A percentile compares a stretch with the other conserved stretches of the same genome.
phyloP scores from a whole-genome alignment of 306 rosid genomes.

The Dryas drummondii region DNA sequence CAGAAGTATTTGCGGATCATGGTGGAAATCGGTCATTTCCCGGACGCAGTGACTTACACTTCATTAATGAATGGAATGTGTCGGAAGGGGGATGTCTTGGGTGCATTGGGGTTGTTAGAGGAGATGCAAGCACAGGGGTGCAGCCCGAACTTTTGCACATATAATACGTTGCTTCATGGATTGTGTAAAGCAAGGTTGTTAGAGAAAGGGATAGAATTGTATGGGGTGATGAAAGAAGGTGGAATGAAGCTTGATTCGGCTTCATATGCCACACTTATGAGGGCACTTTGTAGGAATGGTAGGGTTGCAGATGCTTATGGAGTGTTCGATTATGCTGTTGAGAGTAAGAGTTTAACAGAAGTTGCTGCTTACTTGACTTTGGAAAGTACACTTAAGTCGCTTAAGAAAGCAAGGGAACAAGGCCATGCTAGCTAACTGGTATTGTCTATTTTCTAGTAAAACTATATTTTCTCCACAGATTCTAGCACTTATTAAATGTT shows the following conservation, averaged over 20 bases:
- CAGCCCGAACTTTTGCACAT: constrained; percentile 66
- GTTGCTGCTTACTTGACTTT: constrained; percentile 70
- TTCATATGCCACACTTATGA: constrained; percentile 69
- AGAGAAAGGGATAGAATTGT: constrained; percentile 71
- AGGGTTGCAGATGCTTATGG: constrained; percentile 78
- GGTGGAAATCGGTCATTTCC: constrained; percentile 68
- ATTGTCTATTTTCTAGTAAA: constrained; percentile 12
- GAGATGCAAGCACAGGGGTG: constrained; percentile 82
- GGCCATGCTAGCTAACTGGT: constrained; percentile 48
- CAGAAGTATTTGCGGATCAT: constrained; percentile 62
- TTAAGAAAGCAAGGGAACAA: constrained; percentile 61
- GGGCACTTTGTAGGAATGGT: constrained; percentile 76
- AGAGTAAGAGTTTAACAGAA: constrained; percentile 77
- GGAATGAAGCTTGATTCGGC: constrained; percentile 73
- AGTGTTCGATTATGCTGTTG: constrained; percentile 86
- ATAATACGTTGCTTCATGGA: constrained; percentile 77
- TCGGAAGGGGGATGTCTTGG: constrained; percentile 61
- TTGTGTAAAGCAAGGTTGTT: constrained; percentile 66
- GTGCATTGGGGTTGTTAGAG: constrained; percentile 57
- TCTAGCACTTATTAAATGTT: not conserved
- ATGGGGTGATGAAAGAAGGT: constrained; percentile 54
- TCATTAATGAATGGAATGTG: constrained; percentile 91
- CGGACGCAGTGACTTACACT: constrained; percentile 79
- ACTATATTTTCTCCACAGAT: not conserved
- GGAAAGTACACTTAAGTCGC: constrained; percentile 72